Conservation (phyloP, 371 early-diverging fungal genomes). For the Cokeromyces recurvatus region DNA sequence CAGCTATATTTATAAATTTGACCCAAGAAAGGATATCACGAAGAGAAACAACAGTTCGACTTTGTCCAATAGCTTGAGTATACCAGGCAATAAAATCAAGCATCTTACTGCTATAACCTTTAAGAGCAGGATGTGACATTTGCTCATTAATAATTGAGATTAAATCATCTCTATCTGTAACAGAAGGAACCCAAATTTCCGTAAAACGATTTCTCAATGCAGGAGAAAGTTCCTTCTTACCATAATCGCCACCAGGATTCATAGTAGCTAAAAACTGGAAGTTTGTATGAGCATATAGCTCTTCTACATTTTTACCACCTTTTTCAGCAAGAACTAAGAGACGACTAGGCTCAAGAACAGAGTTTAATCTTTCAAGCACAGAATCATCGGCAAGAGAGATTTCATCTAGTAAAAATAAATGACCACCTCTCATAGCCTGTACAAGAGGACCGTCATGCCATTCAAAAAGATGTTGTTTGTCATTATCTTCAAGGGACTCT, state of each 20-base stretch:
- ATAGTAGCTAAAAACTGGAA: slow-evolving; percentile 99
- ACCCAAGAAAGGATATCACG: slow-evolving; percentile 95
- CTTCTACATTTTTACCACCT: slow-evolving; percentile 69
- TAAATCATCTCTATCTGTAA: slow-evolving; percentile 78
- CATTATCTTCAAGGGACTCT: slow-evolving; percentile 23
- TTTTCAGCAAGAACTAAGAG: slow-evolving; percentile 94
- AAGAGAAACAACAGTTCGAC: slow-evolving; percentile 63
- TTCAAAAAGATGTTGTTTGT: slow-evolving; percentile 68
- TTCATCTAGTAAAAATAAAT: slow-evolving; percentile 97
- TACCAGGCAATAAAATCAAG: slow-evolving; percentile 60
- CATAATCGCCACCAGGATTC: slow-evolving; percentile 99
- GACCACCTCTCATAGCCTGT: slow-evolving; percentile 92
- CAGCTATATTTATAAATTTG: slow-evolving; percentile 67
- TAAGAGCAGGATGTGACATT: slow-evolving; percentile 45
- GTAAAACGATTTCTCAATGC: slow-evolving; percentile 99
- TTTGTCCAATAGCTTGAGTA: slow-evolving; percentile 40
- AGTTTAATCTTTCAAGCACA: slow-evolving; percentile 98
- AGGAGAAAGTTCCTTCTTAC: slow-evolving; percentile 99
- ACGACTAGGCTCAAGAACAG: slow-evolving; percentile 93
- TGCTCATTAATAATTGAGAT: slow-evolving; percentile 70
- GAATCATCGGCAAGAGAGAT: slow-evolving; percentile 99
- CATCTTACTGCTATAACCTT: slow-evolving; percentile 34
- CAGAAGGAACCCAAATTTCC: slow-evolving; percentile 96
- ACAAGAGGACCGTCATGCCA: slow-evolving; percentile 97
- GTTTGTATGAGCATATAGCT: slow-evolving; percentile 62